Percentiles rank a stretch among this genome's conserved stretches.
Conservation (phyloP, 2,329 filamentous ascomycete genomes). For the Mollisiaceae sp. region DNA sequence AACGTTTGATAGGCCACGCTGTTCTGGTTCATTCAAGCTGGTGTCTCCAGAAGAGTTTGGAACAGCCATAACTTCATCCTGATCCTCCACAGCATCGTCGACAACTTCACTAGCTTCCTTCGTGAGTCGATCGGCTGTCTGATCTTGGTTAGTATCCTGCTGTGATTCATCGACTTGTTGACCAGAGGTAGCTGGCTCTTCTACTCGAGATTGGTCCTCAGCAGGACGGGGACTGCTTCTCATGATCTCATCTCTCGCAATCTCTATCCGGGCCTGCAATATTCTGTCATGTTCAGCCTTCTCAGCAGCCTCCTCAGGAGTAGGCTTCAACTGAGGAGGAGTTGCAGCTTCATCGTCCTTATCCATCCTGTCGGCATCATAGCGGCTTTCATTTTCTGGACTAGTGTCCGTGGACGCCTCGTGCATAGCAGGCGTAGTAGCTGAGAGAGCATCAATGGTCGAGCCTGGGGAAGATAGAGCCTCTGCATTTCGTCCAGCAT, state of each 20-base stretch:
- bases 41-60: slow-evolving; percentile 32
- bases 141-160: slow-evolving; percentile 8
- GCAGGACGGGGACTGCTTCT: slow-evolving; percentile 39
- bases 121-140: slow-evolving; percentile 23
- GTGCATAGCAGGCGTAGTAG: slow-evolving; percentile 71
- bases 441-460: slow-evolving; percentile 71
- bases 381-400: slow-evolving; percentile 70
- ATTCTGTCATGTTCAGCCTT: slow-evolving; percentile 43
- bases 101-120: slow-evolving; percentile 35
- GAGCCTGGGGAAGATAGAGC: slow-evolving; percentile 63
- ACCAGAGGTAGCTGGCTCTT: not conserved
- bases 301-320: slow-evolving; percentile 41
- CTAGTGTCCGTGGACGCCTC: slow-evolving; percentile 76
- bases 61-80: slow-evolving; percentile 34
- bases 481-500: slow-evolving; percentile 49
- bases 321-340: slow-evolving; percentile 40
- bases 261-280: slow-evolving; percentile 35
- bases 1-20: slow-evolving; percentile 20
- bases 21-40: not conserved
- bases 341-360: slow-evolving; percentile 50
- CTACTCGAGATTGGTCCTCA: not conserved
- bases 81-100: slow-evolving; percentile 38
- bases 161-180: slow-evolving; percentile 7
- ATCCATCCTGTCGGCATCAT: slow-evolving; percentile 53
- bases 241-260: slow-evolving; percentile 47